Percentiles rank a stretch among this genome's conserved stretches.
Evolutionary conservation across 306 rosid species (phyloP).

Genomic region (Acacia acuminata): DNA sequence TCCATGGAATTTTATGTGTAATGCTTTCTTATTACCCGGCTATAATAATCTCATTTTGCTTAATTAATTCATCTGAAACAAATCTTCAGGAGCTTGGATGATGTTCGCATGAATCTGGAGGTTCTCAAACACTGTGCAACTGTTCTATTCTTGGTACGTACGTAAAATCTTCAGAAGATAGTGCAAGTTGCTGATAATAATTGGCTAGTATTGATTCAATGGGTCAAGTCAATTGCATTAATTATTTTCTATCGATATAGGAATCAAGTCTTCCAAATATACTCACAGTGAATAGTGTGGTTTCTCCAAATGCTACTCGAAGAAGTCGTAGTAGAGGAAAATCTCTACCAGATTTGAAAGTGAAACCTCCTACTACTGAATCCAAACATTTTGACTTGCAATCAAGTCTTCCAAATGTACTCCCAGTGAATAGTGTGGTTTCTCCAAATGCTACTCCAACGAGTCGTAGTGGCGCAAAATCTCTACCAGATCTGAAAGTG

Average conservation of each 20-base stretch:
- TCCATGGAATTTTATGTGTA: background rate
- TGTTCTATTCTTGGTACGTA: slow-evolving; percentile 79
- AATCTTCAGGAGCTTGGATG: slow-evolving; percentile 87
- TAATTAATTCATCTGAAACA: slow-evolving; percentile 9
- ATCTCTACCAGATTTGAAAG: slow-evolving; percentile 44
- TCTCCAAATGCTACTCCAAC: slow-evolving; percentile 82
- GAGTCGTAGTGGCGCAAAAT: slow-evolving; percentile 61
- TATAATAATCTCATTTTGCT: slow-evolving; percentile 29
- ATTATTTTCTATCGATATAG: slow-evolving; percentile 46
- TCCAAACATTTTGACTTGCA: background rate
- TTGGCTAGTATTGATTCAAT: background rate
- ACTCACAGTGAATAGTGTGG: slow-evolving; percentile 67
- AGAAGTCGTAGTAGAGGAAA: slow-evolving; percentile 70
- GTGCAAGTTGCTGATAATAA: background rate
- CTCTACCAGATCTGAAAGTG: slow-evolving; percentile 44
- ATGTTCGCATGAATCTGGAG: slow-evolving; percentile 97
- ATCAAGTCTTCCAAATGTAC: slow-evolving; percentile 81
- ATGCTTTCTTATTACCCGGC: background rate
- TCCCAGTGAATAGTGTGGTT: slow-evolving; percentile 70
- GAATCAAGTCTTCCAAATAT: slow-evolving; percentile 90
- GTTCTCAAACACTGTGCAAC: slow-evolving; percentile 88
- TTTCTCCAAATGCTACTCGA: slow-evolving; percentile 80
- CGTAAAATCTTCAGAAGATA: slow-evolving; percentile 39
- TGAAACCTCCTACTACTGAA: slow-evolving; percentile 31
- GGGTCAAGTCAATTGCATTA: background rate